Base-by-base conservation (phyloP, 192 early-diverging fungal genomes). In the Gonapodya sp. region DNA sequence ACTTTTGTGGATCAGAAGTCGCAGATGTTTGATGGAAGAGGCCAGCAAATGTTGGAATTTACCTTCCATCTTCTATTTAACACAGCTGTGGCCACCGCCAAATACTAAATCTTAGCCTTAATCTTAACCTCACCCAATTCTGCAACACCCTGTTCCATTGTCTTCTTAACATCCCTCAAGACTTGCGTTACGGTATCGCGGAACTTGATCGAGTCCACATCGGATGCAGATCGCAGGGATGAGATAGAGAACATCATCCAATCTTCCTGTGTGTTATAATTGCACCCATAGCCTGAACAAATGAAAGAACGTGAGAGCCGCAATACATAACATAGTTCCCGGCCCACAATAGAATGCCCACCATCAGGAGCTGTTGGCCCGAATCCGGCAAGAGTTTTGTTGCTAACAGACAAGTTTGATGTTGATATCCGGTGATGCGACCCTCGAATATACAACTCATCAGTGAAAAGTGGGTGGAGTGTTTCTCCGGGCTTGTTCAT, bases 221-320 rank as follows among this genome's bases (percentile, higher is more conserved):
- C 75, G 31, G 75, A 34, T 14, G 34, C 2, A 2, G 18, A 18
- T 2, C 34, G 18, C 8, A 18, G 75, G 30, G 75, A 77, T 18
- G 75, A 77, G 31, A 77, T 77, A 33, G 75, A 77, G 75, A 77
- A 77, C 2, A 32, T 2, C 75, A 77, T 77, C 75, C 75, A 77
- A 8, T 77, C 31, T 33, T 77, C 75, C 75, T 77, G 75, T 18
- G 34, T 34, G 31, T 77, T 77, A 33, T 77, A 77, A 33, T 77
- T 77, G 75, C 18, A 77, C 8, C 75, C 75, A 14, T 18, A 32
- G 34, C 75, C 75, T 18, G 8, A 33, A 33, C 16, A 16, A 30
- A 30, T 30, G 64, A 30, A 72, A 18, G 16, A 72, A 30, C 64
- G 64, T 16, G 64, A 30, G 16, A 30, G n/a, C n/a, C n/a, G n/a